A percentile compares a stretch with the other conserved stretches of the same genome.
These are phyloP conservation scores for Coemansia guatemalensis DNA, from an alignment of 192 early-diverging fungal genomes.

Conservation along the genomic window DNA sequence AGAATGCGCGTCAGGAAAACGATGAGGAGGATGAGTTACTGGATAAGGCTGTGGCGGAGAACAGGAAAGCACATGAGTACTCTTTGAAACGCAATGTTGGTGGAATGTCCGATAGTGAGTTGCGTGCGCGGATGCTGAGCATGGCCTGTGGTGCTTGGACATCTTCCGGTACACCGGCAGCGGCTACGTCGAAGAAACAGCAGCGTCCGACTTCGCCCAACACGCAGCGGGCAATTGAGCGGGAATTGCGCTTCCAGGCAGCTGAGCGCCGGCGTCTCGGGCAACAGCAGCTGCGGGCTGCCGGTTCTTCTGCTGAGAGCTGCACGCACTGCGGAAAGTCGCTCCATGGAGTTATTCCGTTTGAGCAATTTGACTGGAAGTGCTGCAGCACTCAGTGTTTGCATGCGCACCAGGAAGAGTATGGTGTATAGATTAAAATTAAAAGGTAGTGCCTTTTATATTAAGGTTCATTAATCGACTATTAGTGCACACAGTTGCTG, in stretches of 20 bases:
- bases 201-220: conserved; percentile 10
- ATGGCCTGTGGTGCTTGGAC: conserved; percentile 12
- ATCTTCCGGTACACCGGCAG: conserved; percentile 8
- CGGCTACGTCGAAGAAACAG: neutral
- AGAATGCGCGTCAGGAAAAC: neutral
- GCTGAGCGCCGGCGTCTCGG: conserved; percentile 22
- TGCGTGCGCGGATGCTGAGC: conserved; percentile 21
- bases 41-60: conserved; percentile 6
- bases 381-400: conserved; percentile 59
- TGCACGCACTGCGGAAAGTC: conserved; percentile 60
- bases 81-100: neutral
- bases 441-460: neutral
- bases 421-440: conserved; percentile 7
- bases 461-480: neutral
- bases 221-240: conserved; percentile 23
- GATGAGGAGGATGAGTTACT: conserved; percentile 17
- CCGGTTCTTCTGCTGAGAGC: neutral
- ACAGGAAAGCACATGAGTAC: neutral
- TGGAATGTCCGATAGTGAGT: conserved; percentile 15
- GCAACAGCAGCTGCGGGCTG: conserved; percentile 1
- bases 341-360: conserved; percentile 59
- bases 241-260: conserved; percentile 41
- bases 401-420: conserved; percentile 22
- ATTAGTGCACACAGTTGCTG: neutral
- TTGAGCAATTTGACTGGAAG: conserved; percentile 74